phyloP scores from a whole-genome alignment of 2,329 filamentous ascomycete genomes.

The Fusarium aywerte region DNA sequence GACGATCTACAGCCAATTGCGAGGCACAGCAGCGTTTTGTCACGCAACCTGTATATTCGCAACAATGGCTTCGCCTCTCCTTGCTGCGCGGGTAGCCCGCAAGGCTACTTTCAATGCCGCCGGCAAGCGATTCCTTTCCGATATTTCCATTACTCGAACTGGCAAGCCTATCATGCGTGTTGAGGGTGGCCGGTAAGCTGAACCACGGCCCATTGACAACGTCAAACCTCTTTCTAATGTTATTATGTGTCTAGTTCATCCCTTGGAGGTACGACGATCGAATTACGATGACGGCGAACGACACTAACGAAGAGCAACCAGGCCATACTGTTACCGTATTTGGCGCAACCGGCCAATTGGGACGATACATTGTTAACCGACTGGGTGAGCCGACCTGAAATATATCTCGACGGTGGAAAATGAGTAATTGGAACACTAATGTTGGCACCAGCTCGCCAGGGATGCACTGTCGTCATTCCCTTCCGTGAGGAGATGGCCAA shows the following conservation, averaged over 20 bases:
- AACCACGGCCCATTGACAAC: slow-evolving; percentile 38
- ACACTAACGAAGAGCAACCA: slow-evolving; percentile 55
- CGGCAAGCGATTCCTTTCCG: slow-evolving; percentile 71
- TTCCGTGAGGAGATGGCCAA: slow-evolving; percentile 98
- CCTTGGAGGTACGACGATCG: slow-evolving; percentile 75
- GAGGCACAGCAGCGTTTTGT: slow-evolving; percentile 48
- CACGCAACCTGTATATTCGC: slow-evolving; percentile 45
- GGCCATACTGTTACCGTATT: slow-evolving; percentile 98
- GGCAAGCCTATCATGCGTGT: slow-evolving; percentile 93
- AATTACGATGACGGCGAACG: slow-evolving; percentile 22
- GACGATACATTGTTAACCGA: slow-evolving; percentile 96
- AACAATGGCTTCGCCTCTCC: slow-evolving; percentile 68
- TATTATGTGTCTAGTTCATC: slow-evolving; percentile 71
- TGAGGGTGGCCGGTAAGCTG: slow-evolving; percentile 84
- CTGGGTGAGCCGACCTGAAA: slow-evolving; percentile 66
- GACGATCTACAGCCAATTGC: slow-evolving; percentile 47
- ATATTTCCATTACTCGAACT: slow-evolving; percentile 92
- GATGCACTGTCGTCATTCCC: slow-evolving; percentile 93
- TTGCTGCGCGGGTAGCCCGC: slow-evolving; percentile 65
- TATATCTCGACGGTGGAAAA: not conserved
- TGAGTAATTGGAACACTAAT: slow-evolving; percentile 36
- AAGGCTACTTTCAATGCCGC: slow-evolving; percentile 59
- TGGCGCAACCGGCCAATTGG: slow-evolving; percentile 94
- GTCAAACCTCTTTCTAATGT: slow-evolving; percentile 43
- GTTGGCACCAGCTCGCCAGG: slow-evolving; percentile 75